Evolutionary conservation across 345 rosid species (phyloP).

Genomic region (Aethionema arabicum): DNA sequence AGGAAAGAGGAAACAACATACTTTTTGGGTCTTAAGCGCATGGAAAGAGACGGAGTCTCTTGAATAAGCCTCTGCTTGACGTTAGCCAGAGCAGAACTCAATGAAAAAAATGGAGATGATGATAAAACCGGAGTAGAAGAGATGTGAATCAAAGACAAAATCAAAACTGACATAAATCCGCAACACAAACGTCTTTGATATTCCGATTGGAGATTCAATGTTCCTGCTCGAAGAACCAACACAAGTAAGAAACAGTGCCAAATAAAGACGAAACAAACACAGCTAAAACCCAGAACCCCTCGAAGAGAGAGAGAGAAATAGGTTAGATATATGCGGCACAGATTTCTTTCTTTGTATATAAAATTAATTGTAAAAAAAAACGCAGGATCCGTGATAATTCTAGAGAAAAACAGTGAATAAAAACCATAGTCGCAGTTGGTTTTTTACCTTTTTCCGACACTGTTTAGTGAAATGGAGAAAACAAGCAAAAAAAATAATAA

Average conservation of each 20-base stretch:
- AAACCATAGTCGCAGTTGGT: slow-evolving; percentile 7
- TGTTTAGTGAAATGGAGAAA: slow-evolving; percentile 28
- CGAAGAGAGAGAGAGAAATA: slow-evolving; percentile 14
- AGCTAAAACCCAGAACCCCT: slow-evolving; percentile 35
- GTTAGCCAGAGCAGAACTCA: slow-evolving; percentile 27
- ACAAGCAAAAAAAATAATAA: not conserved
- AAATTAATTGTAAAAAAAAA: slow-evolving; percentile 20
- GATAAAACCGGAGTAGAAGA: slow-evolving; percentile 37
- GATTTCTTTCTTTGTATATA: slow-evolving; percentile 3
- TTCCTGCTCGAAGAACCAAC: slow-evolving; percentile 27
- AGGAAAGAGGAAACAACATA: slow-evolving; percentile 18
- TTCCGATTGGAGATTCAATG: slow-evolving; percentile 9
- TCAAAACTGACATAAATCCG: slow-evolving; percentile 88
- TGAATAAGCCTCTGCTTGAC: slow-evolving; percentile 56
- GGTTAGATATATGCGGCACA: slow-evolving; percentile 36
- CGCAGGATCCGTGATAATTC: slow-evolving; percentile 32
- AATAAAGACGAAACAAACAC: slow-evolving; percentile 15
- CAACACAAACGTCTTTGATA: slow-evolving; percentile 33
- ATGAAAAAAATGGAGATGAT: slow-evolving; percentile 16
- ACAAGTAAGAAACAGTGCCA: slow-evolving; percentile 7
- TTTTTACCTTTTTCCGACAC: slow-evolving; percentile 25
- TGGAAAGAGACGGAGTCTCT: slow-evolving; percentile 61
- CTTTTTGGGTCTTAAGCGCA: slow-evolving; percentile 92
- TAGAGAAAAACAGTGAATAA: slow-evolving; percentile 33
- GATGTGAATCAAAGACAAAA: slow-evolving; percentile 69